A percentile compares a stretch with the other conserved stretches of the same genome.
Evolutionary conservation across 176 grass and related monocot genomes (phyloP).

Genomic region (Juncus effusus): DNA sequence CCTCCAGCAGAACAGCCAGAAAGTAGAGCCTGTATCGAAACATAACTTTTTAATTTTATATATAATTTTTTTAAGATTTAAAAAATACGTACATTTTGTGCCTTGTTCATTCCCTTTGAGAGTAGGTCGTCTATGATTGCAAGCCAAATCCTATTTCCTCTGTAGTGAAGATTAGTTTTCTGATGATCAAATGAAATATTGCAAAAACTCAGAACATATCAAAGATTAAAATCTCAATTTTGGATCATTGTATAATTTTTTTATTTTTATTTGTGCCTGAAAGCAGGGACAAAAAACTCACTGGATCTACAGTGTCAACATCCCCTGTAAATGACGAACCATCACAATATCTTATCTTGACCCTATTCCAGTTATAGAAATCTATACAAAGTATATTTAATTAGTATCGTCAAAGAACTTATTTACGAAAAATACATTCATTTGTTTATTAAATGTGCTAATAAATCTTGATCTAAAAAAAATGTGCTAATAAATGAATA

Average conservation of each 20-base stretch:
- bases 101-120: conserved; percentile 76
- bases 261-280: neutral
- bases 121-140: conserved; percentile 74
- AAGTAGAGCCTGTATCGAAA: conserved; percentile 57
- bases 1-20: conserved; percentile 92
- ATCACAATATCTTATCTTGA: conserved; percentile 80
- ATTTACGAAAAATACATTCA: too few relatives aligned
- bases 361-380: conserved; percentile 95
- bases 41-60: conserved; percentile 7
- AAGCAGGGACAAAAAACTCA: conserved; percentile 28
- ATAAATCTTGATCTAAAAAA: neutral
- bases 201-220: neutral
- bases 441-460: too few relatives aligned
- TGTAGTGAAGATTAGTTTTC: conserved; percentile 61
- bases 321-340: conserved; percentile 85
- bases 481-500: neutral
- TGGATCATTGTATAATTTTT: neutral
- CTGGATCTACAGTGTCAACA: conserved; percentile 54
- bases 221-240: neutral
- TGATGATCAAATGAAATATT: conserved; percentile 44
- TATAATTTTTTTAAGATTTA: neutral
- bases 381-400: conserved; percentile 43
- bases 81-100: conserved; percentile 60
- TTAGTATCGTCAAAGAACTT: neutral
- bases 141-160: conserved; percentile 67